These are phyloP conservation scores for Plantago ovata DNA, from an alignment of 257 asterid genomes.

Conservation along the genomic window DNA sequence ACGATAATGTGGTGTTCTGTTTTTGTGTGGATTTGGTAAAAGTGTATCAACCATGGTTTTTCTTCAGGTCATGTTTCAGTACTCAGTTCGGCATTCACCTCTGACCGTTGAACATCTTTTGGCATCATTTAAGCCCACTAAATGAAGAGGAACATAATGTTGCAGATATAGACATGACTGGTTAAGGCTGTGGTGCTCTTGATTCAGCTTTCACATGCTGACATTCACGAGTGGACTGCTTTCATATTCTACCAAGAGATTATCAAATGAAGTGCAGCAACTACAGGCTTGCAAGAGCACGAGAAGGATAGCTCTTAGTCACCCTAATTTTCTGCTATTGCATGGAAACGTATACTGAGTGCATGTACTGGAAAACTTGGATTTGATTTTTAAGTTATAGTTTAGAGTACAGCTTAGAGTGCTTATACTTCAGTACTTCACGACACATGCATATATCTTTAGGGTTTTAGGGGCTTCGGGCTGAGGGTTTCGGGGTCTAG, in stretches of 20 bases:
- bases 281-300: too few relatives aligned
- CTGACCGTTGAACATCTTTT: constrained; percentile 65
- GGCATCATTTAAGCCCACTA: constrained; percentile 41
- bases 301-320: too few relatives aligned
- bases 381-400: too few relatives aligned
- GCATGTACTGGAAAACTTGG: too few relatives aligned
- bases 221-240: neutral
- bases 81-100: constrained; percentile 72
- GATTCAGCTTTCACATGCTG: neutral
- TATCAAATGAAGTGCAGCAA: neutral
- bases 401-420: too few relatives aligned
- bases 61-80: constrained; percentile 83
- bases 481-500: too few relatives aligned
- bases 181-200: constrained; percentile 26
- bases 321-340: too few relatives aligned
- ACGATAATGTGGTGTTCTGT: neutral
- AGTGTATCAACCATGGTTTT: neutral
- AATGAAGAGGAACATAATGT: constrained; percentile 30
- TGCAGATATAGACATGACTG: constrained; percentile 63
- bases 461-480: too few relatives aligned
- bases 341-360: too few relatives aligned
- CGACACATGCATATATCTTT: too few relatives aligned
- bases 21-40: neutral
- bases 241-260: too few relatives aligned
- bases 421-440: too few relatives aligned